These are phyloP conservation scores for Plasmodium adleri DNA, from an alignment of 169 alveolate genomes.

Conservation along the genomic window DNA sequence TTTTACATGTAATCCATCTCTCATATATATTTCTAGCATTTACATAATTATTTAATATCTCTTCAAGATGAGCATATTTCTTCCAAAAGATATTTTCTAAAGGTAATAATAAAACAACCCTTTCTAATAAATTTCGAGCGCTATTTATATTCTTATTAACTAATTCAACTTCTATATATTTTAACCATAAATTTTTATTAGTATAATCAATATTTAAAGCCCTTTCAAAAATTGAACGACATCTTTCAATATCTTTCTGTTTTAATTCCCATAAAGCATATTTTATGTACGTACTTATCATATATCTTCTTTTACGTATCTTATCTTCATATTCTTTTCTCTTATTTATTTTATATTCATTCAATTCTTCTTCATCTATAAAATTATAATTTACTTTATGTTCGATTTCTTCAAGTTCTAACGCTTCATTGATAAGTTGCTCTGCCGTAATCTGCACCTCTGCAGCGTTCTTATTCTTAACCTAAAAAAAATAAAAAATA, in stretches of 20 bases:
- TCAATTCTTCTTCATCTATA: slow-evolving; percentile 95
- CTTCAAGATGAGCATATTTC: slow-evolving; percentile 99
- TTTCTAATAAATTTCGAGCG: slow-evolving; percentile 97
- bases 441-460: slow-evolving; percentile 99
- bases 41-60: slow-evolving; percentile 95
- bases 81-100: slow-evolving; percentile 98
- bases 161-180: slow-evolving; percentile 99
- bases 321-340: slow-evolving; percentile 97
- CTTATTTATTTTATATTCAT: slow-evolving; percentile 93
- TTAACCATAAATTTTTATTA: slow-evolving; percentile 95
- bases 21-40: slow-evolving; percentile 95
- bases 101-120: slow-evolving; percentile 97
- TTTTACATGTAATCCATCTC: slow-evolving; percentile 99
- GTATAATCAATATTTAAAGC: slow-evolving; percentile 97
- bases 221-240: slow-evolving; percentile 98
- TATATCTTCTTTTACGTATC: slow-evolving; percentile 95
- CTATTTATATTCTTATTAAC: slow-evolving; percentile 95
- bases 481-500: slow-evolving; percentile 74
- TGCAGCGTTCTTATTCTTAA: slow-evolving; percentile 97
- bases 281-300: slow-evolving; percentile 97
- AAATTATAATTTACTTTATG: slow-evolving; percentile 86
- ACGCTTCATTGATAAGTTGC: slow-evolving; percentile 97
- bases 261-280: slow-evolving; percentile 99
- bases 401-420: slow-evolving; percentile 92
- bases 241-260: slow-evolving; percentile 94